A percentile compares a stretch with the other conserved stretches of the same genome.
Evolutionary conservation across 1,284 basidiomycete species (phyloP).

Genomic region (Spongispora temasekensis): DNA sequence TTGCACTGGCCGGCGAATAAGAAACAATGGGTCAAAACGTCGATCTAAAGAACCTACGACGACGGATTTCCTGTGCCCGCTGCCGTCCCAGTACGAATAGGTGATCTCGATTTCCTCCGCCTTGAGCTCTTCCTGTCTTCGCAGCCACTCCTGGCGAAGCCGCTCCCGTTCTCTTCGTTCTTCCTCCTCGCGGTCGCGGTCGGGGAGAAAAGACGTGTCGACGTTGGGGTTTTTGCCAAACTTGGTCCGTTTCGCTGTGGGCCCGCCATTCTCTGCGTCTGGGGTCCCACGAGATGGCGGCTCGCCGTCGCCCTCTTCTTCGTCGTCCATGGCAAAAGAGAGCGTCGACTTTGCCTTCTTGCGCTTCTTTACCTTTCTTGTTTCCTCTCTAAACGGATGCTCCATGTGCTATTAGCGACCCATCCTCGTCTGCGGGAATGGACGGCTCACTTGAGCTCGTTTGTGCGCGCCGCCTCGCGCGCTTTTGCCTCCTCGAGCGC

Average conservation of each 20-base stretch:
- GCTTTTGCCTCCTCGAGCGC: slow-evolving; percentile 93
- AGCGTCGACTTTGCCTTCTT: slow-evolving; percentile 80
- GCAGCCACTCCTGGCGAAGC: slow-evolving; percentile 88
- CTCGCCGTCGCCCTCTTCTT: slow-evolving; percentile 51
- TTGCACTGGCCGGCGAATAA: slow-evolving; percentile 67
- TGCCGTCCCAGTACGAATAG: slow-evolving; percentile 99
- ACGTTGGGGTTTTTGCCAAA: slow-evolving; percentile 95
- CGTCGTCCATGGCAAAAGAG: slow-evolving; percentile 89
- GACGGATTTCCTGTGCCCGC: slow-evolving; percentile 93
- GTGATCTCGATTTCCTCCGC: slow-evolving; percentile 88
- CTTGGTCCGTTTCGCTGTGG: slow-evolving; percentile 68
- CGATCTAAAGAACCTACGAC: slow-evolving; percentile 54
- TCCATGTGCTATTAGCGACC: slow-evolving; percentile 73
- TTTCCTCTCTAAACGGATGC: slow-evolving; percentile 82
- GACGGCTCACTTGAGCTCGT: slow-evolving; percentile 76
- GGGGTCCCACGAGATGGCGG: slow-evolving; percentile 40
- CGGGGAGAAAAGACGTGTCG: slow-evolving; percentile 98
- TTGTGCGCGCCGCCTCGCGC: slow-evolving; percentile 82
- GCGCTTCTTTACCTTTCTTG: slow-evolving; percentile 88
- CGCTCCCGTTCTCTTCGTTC: slow-evolving; percentile 89
- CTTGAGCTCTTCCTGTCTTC: slow-evolving; percentile 87
- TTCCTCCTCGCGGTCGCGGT: slow-evolving; percentile 91
- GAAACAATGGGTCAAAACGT: neutral
- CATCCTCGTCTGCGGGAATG: slow-evolving; percentile 13
- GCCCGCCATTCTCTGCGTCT: slow-evolving; percentile 41